A percentile compares a stretch with the other conserved stretches of the same genome.
These are phyloP conservation scores for Chlamydomonas sphaeroides DNA, from an alignment of 139 green algal genomes.

Conservation along the genomic window DNA sequence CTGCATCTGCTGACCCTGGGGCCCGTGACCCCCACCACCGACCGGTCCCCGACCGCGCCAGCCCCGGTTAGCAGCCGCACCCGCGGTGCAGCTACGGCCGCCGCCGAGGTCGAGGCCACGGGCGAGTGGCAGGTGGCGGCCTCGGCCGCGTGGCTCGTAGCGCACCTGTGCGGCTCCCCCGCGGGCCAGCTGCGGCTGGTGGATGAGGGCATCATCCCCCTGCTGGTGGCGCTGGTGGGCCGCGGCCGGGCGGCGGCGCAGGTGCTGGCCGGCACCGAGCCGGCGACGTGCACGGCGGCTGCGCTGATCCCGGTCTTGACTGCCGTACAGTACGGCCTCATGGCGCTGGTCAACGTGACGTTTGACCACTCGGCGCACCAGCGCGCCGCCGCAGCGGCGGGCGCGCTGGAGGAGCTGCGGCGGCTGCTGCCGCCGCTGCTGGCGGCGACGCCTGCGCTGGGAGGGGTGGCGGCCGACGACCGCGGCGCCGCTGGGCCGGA, in stretches of 20 bases:
- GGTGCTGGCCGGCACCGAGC: background rate
- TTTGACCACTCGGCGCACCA: slow-evolving; percentile 2
- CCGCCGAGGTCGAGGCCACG: no score
- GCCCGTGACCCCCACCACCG: no score
- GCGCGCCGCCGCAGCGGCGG: background rate
- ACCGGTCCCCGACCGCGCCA: no score
- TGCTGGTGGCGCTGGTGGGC: slow-evolving; percentile 6
- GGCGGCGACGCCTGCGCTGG: background rate
- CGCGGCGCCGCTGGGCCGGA: no score
- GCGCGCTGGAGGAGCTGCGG: slow-evolving; percentile 7
- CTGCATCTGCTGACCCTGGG: background rate
- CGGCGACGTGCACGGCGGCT: background rate
- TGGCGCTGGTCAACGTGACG: slow-evolving; percentile 36
- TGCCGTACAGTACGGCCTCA: slow-evolving; percentile 36
- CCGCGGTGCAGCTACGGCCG: no score
- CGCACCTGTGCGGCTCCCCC: background rate
- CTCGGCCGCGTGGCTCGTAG: slow-evolving; percentile 11
- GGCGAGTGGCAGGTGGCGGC: slow-evolving; percentile 13
- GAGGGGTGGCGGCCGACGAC: background rate
- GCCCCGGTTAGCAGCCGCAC: no score
- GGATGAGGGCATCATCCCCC: background rate
- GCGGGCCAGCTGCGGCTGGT: slow-evolving; percentile 9
- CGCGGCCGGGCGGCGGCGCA: no score
- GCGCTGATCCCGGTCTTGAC: no score
- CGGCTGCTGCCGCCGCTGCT: background rate